phyloP scores from a whole-genome alignment of 208 protist species.

The Wallacemonas rigidus region DNA sequence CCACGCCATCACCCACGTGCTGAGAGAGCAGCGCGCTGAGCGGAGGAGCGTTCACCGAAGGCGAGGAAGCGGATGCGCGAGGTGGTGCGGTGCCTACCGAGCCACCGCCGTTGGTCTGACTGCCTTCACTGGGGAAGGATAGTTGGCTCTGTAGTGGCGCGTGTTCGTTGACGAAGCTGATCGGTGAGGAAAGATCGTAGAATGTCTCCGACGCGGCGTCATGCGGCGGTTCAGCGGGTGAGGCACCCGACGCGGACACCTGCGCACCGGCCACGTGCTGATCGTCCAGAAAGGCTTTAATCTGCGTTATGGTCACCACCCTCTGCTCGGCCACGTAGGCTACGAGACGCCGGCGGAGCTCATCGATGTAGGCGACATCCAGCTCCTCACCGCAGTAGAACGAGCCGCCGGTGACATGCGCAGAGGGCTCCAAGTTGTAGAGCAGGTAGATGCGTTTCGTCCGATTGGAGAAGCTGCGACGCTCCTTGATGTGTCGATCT shows the following conservation, averaged over 20 bases:
- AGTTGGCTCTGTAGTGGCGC: constrained; percentile 10
- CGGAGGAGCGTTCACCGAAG: background rate
- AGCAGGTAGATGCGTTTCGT: constrained; percentile 86
- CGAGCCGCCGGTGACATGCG: constrained; percentile 75
- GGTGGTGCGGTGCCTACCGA: background rate
- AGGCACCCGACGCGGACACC: background rate
- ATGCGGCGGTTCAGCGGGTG: background rate
- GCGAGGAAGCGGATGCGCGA: background rate
- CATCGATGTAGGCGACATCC: constrained; percentile 79
- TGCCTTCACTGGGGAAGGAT: background rate
- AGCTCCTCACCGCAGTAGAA: constrained; percentile 86
- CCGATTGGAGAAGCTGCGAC: constrained; percentile 77
- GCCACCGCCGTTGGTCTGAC: background rate
- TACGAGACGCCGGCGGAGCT: constrained; percentile 67
- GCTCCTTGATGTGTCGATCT: constrained; percentile 73
- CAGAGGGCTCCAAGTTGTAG: constrained; percentile 76
- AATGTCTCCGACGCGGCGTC: background rate
- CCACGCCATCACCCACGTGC: background rate
- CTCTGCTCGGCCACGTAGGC: constrained; percentile 41
- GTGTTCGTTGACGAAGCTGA: constrained; percentile 13
- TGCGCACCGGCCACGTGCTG: constrained; percentile 22
- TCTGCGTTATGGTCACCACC: constrained; percentile 38
- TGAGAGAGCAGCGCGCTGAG: background rate
- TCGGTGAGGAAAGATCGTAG: constrained; percentile 17
- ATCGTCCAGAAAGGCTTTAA: constrained; percentile 50